Evolutionary conservation across 164 flowering plant genomes (phyloP), one percentile per base, ranked within the genome.

Genomic region (Echeveria elegans): DNA sequence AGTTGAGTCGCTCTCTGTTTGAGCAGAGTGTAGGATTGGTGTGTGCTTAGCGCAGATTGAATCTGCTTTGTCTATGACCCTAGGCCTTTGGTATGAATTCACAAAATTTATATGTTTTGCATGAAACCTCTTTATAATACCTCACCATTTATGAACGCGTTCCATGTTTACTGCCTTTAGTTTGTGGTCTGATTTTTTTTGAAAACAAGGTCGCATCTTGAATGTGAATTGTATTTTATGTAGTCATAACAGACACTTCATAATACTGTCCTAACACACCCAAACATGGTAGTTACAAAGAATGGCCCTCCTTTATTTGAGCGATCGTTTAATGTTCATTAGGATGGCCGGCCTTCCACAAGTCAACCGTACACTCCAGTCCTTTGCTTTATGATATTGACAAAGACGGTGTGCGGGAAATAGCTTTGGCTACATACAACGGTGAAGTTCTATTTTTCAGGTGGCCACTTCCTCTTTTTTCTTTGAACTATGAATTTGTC

Each of bases 341-440:
- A 92, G 99, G 99, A 26, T 95, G 97, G 97, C 99, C 98, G 73
- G 94, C 97, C 66, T 95, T 89, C 74, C 99, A 95, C 71, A 88
- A 95, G 78, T 95, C 99, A 45, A 90, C 87, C 59, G 97, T 92
- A 71, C 99, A 95, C 81, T 79, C 97, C 26, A 89, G 89, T 73
- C 98, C 98, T 66, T 88, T 95, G 52, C 72, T 95, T 5, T 92
- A 80, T 87, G 99, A 95, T 74, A 92, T 95, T 75, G 99, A 95
- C 76, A 95, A 92, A 76, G 99, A 95, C 78, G 99, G 99, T 66
- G 88, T 85, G 43, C 88, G 97, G 72, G 99, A 95, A 78, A 88
- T 95, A 74, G 90, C 85, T 69, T 75, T 95, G 80, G 96, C 97
- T 69, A 95, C 97, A 36, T 95, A 90, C 75, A 92, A 95, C 75